Evolutionary conservation across 1,139 yeast genomes (phyloP).

Genomic region (Eremothecium gossypii): DNA sequence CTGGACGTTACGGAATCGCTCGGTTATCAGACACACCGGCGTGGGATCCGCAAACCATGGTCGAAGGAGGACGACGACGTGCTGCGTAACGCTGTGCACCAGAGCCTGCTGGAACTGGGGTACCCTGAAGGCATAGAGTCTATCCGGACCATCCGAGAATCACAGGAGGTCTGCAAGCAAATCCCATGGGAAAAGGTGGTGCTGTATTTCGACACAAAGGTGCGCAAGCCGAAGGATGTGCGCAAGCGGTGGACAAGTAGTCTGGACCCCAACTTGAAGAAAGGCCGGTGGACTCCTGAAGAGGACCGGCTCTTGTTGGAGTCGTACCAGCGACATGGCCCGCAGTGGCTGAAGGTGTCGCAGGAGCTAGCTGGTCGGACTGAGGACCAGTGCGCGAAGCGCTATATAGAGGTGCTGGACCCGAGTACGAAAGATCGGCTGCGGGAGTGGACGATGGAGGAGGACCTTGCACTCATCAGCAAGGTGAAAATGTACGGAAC

Average conservation of each 20-base stretch:
- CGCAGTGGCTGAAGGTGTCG: slow-evolving; percentile 83
- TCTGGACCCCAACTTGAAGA: slow-evolving; percentile 67
- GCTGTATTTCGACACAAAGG: slow-evolving; percentile 31
- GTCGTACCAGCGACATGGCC: slow-evolving; percentile 62
- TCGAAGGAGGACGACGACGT: slow-evolving; percentile 51
- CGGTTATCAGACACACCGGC: slow-evolving; percentile 66
- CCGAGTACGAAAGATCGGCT: slow-evolving; percentile 68
- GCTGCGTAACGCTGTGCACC: slow-evolving; percentile 35
- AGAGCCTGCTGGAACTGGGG: slow-evolving; percentile 27
- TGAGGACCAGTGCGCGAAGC: slow-evolving; percentile 89
- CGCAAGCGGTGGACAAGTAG: slow-evolving; percentile 73
- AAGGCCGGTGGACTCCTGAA: slow-evolving; percentile 83
- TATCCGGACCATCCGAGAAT: slow-evolving; percentile 23
- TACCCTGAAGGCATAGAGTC: slow-evolving; percentile 28
- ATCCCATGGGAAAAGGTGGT: slow-evolving; percentile 61
- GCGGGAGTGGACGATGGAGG: slow-evolving; percentile 71
- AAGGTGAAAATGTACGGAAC: slow-evolving; percentile 73
- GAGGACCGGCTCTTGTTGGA: slow-evolving; percentile 62
- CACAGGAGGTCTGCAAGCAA: slow-evolving; percentile 22
- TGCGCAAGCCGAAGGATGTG: slow-evolving; percentile 58
- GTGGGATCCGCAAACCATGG: slow-evolving; percentile 61
- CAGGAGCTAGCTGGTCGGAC: slow-evolving; percentile 72
- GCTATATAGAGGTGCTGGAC: slow-evolving; percentile 82
- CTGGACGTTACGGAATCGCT: slow-evolving; percentile 59
- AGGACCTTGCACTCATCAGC: slow-evolving; percentile 58